Percentiles rank a stretch among this genome's conserved stretches.
Conservation (phyloP, 1,284 basidiomycete species). For the Termitomyces sp. region DNA sequence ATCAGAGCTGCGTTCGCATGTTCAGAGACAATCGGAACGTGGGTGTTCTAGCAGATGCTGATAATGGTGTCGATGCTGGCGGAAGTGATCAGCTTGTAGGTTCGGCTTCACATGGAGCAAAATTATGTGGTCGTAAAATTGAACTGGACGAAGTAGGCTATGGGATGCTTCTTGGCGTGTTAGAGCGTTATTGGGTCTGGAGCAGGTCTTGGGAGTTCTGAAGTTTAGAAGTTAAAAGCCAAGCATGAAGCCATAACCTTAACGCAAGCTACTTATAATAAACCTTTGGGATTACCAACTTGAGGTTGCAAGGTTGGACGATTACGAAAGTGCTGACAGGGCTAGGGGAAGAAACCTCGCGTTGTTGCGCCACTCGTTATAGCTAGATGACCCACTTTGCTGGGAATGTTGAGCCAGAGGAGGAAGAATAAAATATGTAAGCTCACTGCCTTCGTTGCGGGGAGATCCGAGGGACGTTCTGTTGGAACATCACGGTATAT, state of each 20-base stretch:
- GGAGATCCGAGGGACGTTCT: conserved; percentile 2
- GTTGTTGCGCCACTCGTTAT: conserved; percentile 13
- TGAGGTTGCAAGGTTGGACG: neutral
- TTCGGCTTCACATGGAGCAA: conserved; percentile 6
- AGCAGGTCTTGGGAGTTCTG: conserved; percentile 15
- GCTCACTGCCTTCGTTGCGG: neutral
- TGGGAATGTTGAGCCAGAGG: neutral
- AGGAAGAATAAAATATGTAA: neutral
- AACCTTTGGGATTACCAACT: neutral
- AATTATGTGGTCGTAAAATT: conserved; percentile 5
- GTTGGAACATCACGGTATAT: neutral
- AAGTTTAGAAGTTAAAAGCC: neutral
- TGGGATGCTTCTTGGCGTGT: conserved; percentile 43
- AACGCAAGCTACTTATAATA: neutral
- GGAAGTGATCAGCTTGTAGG: conserved; percentile 3
- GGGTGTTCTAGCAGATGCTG: conserved; percentile 5
- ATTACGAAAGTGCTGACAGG: neutral
- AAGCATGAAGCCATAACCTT: neutral
- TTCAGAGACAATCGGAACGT: conserved; percentile 4
- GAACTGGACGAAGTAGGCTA: conserved; percentile 38
- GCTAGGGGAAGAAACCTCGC: neutral
- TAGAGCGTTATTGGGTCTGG: conserved; percentile 41
- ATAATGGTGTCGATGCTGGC: conserved; percentile 13
- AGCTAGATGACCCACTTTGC: conserved; percentile 3
- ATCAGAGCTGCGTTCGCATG: neutral